phyloP scores from a whole-genome alignment of 2,329 filamentous ascomycete species.

The Exophiala aquamarina region DNA sequence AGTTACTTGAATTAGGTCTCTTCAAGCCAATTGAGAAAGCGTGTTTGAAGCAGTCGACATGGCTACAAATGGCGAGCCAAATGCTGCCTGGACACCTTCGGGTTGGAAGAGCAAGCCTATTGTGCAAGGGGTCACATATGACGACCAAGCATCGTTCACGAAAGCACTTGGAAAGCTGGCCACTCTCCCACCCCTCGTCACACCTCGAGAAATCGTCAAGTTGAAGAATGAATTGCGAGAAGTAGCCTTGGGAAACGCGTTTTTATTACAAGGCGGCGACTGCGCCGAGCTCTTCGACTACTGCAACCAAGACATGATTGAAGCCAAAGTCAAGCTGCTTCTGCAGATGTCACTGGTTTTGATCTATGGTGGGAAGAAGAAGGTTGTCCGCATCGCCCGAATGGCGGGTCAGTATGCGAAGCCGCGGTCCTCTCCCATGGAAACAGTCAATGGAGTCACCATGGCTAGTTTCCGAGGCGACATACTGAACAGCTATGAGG shows the following conservation, averaged over 20 bases:
- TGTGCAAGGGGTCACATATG: constrained; percentile 48
- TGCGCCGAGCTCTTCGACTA: constrained; percentile 98
- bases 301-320: constrained; percentile 83
- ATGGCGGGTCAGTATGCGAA: constrained; percentile 99
- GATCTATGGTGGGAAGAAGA: constrained; percentile 78
- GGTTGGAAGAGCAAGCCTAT: constrained; percentile 47
- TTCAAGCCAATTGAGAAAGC: too few relatives aligned
- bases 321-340: constrained; percentile 94
- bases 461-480: constrained; percentile 92
- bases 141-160: constrained; percentile 41
- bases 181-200: constrained; percentile 48
- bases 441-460: constrained; percentile 74
- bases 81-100: constrained; percentile 24
- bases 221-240: constrained; percentile 77
- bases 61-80: constrained; percentile 7
- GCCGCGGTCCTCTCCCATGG: constrained; percentile 83
- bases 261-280: constrained; percentile 90
- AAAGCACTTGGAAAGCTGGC: constrained; percentile 43
- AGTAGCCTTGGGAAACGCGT: constrained; percentile 86
- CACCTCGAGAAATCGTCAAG: constrained; percentile 63
- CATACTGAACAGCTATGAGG: constrained; percentile 83
- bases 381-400: constrained; percentile 88
- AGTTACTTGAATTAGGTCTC: too few relatives aligned
- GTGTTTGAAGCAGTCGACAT: constrained; percentile 36
- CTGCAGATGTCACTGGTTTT: constrained; percentile 96